Evolutionary conservation across 352 stramenopile genomes (phyloP).

Genomic region (Thalassiosira tumida): DNA sequence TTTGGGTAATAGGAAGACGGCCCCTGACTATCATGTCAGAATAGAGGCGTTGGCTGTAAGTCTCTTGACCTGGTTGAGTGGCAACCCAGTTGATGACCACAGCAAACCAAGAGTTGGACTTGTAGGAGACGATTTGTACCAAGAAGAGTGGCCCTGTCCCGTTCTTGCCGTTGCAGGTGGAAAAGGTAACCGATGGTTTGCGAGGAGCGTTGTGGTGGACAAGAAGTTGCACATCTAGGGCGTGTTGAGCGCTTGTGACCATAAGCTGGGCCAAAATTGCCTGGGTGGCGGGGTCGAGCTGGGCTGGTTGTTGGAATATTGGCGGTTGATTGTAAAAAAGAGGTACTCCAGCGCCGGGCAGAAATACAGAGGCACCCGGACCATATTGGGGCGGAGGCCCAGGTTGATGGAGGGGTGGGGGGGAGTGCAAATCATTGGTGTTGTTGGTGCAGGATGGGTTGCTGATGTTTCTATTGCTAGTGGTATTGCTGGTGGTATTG

Average conservation of each 20-base stretch:
- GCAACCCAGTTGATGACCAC: neutral
- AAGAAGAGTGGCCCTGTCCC: neutral
- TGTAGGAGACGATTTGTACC: neutral
- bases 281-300: neutral
- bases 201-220: neutral
- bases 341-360: neutral
- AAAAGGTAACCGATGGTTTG: neutral
- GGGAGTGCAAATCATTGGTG: neutral
- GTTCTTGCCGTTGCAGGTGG: slow-evolving; percentile 3
- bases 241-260: neutral
- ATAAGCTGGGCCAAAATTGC: neutral
- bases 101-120: neutral
- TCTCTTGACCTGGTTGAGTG: neutral
- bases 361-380: too few relatives aligned
- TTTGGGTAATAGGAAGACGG: neutral
- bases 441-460: neutral
- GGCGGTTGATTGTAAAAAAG: neutral
- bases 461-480: neutral
- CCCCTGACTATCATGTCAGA: neutral
- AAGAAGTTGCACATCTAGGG: neutral
- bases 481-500: neutral
- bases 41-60: neutral
- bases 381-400: neutral
- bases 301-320: too few relatives aligned
- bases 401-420: neutral